Conservation (phyloP, 1,139 yeast genomes). For the Pichia sp. region DNA sequence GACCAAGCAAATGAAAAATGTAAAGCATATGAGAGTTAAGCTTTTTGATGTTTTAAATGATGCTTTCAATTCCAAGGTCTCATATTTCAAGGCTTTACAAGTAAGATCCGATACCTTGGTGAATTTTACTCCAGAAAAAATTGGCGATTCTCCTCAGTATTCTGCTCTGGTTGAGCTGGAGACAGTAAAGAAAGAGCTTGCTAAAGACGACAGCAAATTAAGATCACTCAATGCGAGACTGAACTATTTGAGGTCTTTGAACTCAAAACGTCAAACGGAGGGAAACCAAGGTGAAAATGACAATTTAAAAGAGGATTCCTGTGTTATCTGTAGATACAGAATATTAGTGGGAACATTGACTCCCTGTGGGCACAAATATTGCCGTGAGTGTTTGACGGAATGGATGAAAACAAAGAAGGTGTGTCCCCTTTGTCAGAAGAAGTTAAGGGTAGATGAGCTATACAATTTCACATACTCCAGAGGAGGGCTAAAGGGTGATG, state of each 20-base stretch:
- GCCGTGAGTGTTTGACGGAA: constrained; percentile 66
- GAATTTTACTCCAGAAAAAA: constrained; percentile 30
- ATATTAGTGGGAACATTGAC: constrained; percentile 76
- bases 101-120: constrained; percentile 75
- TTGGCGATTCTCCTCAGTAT: constrained; percentile 20
- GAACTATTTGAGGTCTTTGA: constrained; percentile 56
- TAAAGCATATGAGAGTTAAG: constrained; percentile 32
- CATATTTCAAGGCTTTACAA: constrained; percentile 80
- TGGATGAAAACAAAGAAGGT: constrained; percentile 54
- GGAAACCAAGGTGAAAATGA: constrained; percentile 18
- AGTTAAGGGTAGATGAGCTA: constrained; percentile 42
- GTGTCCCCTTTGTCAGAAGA: constrained; percentile 78
- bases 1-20: constrained; percentile 24
- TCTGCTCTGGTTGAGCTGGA: constrained; percentile 23
- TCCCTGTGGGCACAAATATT: constrained; percentile 86
- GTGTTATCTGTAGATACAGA: constrained; percentile 71
- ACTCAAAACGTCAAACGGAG: constrained; percentile 10
- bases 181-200: constrained; percentile 15
- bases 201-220: constrained; percentile 22
- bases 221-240: constrained; percentile 48
- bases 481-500: constrained; percentile 43
- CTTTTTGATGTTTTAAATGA: constrained; percentile 53
- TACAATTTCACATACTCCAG: constrained; percentile 54
- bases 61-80: constrained; percentile 72
- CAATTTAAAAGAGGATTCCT: constrained; percentile 37